Evolutionary conservation across 2,329 filamentous ascomycete genomes (phyloP), one percentile per base, ranked within the genome.

Genomic region (Botrytis porri): DNA sequence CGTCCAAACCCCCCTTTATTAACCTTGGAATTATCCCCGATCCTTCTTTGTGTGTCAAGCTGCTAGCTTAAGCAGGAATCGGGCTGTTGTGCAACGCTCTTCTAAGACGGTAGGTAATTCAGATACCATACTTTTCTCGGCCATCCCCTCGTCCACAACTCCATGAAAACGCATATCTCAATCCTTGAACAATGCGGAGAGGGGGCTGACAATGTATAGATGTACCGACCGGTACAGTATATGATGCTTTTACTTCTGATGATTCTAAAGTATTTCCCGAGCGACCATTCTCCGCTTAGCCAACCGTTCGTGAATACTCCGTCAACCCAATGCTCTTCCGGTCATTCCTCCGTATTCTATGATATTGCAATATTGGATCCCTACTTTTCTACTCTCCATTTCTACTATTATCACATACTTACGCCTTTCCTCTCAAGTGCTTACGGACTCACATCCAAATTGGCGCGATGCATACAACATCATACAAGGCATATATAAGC

Each of bases 181-280:
- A 69, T 43, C 65, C 65, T 69, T 39, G 65, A 41, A 59, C 39
- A 57, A 57, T 71, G 69, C 61, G 69, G 69, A 71, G 69, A 71
- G 65, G 57, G 59, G 59, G 41, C 39, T 45, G 32, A 61, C 43
- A 29, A 51, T 63, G 45, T 39, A 43, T 37, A 29, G 7, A 66
- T 51, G 32, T 66, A 29, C 63, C 63, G 32, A 8, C 63, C 63
- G 32, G 32, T 39, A 71, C 25, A 4, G n/a, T 71, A 35, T 25
- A 25, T 43, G 29, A 35, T 22, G 32, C 20, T n/a, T n/a, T 48
- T 20, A 16, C 39, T 65, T 45, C 10, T 39, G 20, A 29, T 22
- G 20, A 14, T 41, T 48, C 7, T 45, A 20, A 25, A n/a, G 39
- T n/a, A 65, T 51, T 65, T 71, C 20, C 69, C 69, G 37, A 57